Evolutionary conservation across 2,329 filamentous ascomycete species (phyloP), one percentile per base, ranked within the genome.

Genomic region (Colletotrichum falcatum): DNA sequence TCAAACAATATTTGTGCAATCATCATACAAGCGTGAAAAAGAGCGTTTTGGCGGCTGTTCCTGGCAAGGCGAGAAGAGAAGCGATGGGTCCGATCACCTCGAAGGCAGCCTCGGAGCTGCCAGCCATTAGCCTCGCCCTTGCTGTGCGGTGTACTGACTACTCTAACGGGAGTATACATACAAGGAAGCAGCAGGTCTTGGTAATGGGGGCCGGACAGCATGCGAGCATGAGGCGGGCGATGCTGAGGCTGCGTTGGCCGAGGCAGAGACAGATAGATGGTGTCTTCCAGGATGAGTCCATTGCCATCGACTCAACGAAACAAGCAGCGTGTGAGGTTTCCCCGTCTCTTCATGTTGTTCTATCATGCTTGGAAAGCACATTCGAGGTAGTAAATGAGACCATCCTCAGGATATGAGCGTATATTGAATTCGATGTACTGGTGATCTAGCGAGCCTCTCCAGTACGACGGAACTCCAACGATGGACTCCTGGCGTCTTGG

Each of bases 391-490:
- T 49, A 11, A 23, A 49, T 26, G 48, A 28, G 48, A 49, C 16
- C 5, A 16, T 0, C 18, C 1, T 28, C 16, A 18, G 14, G 14
- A 14, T n/a, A n/a, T n/a, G 18, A n/a, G 1, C 5, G 1, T n/a
- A n/a, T 14, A 9, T 11, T 14, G 42, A n/a, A 20, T n/a, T 5
- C 6, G 20, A 44, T 2, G n/a, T n/a, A 11, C n/a, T 20, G 6
- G 7, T 1, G 39, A 11, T 51, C 48, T 11, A 30, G 16, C 16
- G 23, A 18, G 20, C 42, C 18, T 23, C 20, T n/a, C 20, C 5
- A 20, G 2, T 12, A 4, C 18, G 9, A 6, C 18, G 4, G n/a
- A 11, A 46, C 20, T 23, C 44, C 5, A 8, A 46, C 23, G 3
- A 23, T 46, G 44, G 9, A 3, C 20, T 46, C 4, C 3, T 12